Evolutionary conservation across 176 grass and related monocot species (phyloP).

Genomic region (Cenchrus americanus): DNA sequence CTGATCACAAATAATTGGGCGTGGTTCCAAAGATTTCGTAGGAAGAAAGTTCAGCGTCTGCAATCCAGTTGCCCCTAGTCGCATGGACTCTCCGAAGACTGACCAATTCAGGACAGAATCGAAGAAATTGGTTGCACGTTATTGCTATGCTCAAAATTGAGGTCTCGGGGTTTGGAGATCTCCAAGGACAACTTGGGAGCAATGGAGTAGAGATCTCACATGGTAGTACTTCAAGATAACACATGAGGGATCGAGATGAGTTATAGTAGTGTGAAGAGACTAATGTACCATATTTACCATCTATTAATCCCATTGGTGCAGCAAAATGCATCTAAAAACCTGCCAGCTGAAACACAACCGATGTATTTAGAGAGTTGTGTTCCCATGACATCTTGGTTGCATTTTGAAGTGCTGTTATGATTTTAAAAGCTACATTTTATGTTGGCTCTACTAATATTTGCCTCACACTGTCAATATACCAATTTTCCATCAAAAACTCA

Average conservation of each 20-base stretch:
- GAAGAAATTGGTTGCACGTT: not conserved
- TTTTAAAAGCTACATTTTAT: too few species aligned
- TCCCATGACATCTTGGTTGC: not conserved
- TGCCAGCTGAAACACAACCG: not conserved
- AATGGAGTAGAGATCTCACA: not conserved
- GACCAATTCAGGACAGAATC: not conserved
- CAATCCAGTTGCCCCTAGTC: too few species aligned
- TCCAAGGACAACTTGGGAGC: not conserved
- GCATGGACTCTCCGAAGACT: constrained; percentile 2
- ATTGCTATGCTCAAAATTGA: not conserved
- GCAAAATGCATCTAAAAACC: not conserved
- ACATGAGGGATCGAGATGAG: not conserved
- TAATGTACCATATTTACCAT: not conserved
- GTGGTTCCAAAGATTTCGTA: too few species aligned
- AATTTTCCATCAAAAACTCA: too few species aligned
- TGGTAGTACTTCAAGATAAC: not conserved
- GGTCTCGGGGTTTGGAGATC: not conserved
- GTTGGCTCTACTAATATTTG: too few species aligned
- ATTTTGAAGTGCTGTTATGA: not conserved
- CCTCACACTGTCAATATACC: too few species aligned
- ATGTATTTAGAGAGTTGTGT: constrained; percentile 12
- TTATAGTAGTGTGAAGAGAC: not conserved
- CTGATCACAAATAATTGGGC: too few species aligned
- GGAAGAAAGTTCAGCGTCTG: too few species aligned
- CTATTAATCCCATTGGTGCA: not conserved